Percentiles rank a stretch among this genome's conserved stretches.
Evolutionary conservation across 2,329 filamentous ascomycete species (phyloP).

Genomic region (Stagonosporopsis cucurbitacearum): DNA sequence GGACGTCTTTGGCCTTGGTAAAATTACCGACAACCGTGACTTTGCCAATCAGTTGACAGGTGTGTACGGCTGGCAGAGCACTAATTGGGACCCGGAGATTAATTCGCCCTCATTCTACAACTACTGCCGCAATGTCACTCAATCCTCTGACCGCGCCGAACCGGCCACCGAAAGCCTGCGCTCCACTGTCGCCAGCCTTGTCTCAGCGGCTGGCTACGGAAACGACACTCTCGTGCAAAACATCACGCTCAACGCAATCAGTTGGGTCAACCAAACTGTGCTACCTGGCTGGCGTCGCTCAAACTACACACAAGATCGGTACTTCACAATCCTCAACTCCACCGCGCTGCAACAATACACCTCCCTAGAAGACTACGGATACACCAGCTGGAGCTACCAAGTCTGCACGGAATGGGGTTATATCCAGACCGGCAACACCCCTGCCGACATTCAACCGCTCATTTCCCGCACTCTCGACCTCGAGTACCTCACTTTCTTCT

Average conservation of each 20-base stretch:
- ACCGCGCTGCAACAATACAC: conserved; percentile 36
- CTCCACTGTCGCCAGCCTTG: conserved; percentile 52
- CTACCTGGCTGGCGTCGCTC: conserved; percentile 49
- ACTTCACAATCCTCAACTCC: conserved; percentile 58
- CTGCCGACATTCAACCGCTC: conserved; percentile 68
- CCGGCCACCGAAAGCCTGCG: conserved; percentile 46
- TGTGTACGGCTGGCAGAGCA: conserved; percentile 60
- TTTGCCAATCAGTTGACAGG: conserved; percentile 59
- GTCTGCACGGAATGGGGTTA: conserved; percentile 71
- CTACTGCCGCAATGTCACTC: conserved; percentile 64
- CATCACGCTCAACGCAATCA: conserved; percentile 63
- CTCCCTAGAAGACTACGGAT: conserved; percentile 24
- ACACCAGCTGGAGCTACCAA: conserved; percentile 63
- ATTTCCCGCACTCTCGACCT: conserved; percentile 74
- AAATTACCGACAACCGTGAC: conserved; percentile 59
- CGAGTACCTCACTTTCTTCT: conserved; percentile 67
- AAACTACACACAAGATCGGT: conserved; percentile 55
- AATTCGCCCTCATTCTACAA: conserved; percentile 56
- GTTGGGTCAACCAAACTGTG: conserved; percentile 58
- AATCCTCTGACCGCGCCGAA: conserved; percentile 52
- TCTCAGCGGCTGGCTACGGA: conserved; percentile 58
- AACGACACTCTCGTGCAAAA: conserved; percentile 54
- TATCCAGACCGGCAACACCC: conserved; percentile 75
- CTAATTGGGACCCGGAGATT: conserved; percentile 63
- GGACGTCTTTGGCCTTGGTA: conserved; percentile 58